A percentile compares a stretch with the other conserved stretches of the same genome.
phyloP scores from a whole-genome alignment of 768 basidiomycete genomes.

The Kwoniella dejecticola region DNA sequence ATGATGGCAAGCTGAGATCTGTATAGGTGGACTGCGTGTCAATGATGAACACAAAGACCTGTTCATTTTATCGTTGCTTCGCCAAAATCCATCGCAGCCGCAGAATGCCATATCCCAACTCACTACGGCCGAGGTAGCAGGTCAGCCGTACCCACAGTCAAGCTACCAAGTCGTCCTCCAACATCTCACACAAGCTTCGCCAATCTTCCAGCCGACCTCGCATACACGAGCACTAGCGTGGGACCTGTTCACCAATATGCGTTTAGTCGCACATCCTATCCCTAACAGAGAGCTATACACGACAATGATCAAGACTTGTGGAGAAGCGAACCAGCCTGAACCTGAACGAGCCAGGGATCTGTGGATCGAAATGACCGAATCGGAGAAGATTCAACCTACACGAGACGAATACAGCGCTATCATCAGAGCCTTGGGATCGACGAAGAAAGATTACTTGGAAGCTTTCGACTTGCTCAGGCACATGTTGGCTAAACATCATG shows the following conservation, averaged over 20 bases:
- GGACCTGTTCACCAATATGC: slow-evolving; percentile 95
- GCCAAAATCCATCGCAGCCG: slow-evolving; percentile 60
- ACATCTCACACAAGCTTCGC: slow-evolving; percentile 56
- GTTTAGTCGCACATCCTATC: slow-evolving; percentile 84
- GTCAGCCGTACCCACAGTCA: slow-evolving; percentile 67
- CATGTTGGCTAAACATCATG: slow-evolving; percentile 78
- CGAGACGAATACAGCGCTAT: slow-evolving; percentile 74
- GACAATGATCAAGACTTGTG: slow-evolving; percentile 85
- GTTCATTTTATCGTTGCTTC: slow-evolving; percentile 63
- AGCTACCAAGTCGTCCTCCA: slow-evolving; percentile 72
- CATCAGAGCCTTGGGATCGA: slow-evolving; percentile 72
- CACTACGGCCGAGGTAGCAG: slow-evolving; percentile 70
- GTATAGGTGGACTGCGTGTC: background rate
- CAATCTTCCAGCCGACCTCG: slow-evolving; percentile 58
- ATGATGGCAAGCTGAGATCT: slow-evolving; percentile 11
- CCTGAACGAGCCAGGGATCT: slow-evolving; percentile 91
- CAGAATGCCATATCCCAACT: slow-evolving; percentile 68
- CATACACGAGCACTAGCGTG: slow-evolving; percentile 69
- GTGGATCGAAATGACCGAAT: slow-evolving; percentile 90
- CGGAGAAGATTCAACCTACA: slow-evolving; percentile 63
- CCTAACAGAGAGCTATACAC: slow-evolving; percentile 75
- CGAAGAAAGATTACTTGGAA: slow-evolving; percentile 69
- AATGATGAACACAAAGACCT: slow-evolving; percentile 21
- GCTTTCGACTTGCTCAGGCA: slow-evolving; percentile 79
- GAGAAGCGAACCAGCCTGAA: slow-evolving; percentile 63